Evolutionary conservation across 805 yeast genomes (phyloP).

Genomic region (Nakazawaea ishiwadae): DNA sequence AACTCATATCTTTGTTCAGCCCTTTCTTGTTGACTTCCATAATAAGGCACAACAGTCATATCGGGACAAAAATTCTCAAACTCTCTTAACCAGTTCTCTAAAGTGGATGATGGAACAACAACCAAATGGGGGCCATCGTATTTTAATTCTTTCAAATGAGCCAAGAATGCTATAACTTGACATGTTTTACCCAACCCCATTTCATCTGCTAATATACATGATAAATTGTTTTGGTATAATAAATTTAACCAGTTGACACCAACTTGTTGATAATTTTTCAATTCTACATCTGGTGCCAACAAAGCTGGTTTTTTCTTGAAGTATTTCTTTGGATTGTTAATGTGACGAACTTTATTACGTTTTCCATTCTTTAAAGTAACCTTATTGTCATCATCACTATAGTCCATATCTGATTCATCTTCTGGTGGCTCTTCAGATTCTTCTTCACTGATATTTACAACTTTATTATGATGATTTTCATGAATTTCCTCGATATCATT

Average conservation of each 20-base stretch:
- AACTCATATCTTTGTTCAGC: conserved; percentile 76
- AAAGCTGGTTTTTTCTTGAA: conserved; percentile 69
- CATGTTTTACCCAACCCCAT: conserved; percentile 98
- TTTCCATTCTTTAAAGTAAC: background rate
- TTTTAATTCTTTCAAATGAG: conserved; percentile 65
- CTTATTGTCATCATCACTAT: conserved; percentile 15
- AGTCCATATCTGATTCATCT: conserved; percentile 31
- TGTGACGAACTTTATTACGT: conserved; percentile 5
- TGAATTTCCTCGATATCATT: conserved; percentile 21
- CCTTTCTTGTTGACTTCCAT: conserved; percentile 83
- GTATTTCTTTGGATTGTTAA: conserved; percentile 28
- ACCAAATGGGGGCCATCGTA: conserved; percentile 81
- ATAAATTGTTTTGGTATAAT: conserved; percentile 69
- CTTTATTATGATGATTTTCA: conserved; percentile 21
- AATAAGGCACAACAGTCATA: conserved; percentile 83
- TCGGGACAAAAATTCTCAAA: conserved; percentile 84
- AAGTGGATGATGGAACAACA: conserved; percentile 93
- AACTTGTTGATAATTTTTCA: conserved; percentile 93
- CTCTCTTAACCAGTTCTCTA: conserved; percentile 97
- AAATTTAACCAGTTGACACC: conserved; percentile 92
- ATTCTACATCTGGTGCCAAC: conserved; percentile 55
- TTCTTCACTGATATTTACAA: conserved; percentile 43
- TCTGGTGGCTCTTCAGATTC: conserved; percentile 24
- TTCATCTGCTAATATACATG: conserved; percentile 96
- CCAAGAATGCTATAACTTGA: conserved; percentile 90